These are phyloP conservation scores for Penicillium malachiteum DNA, from an alignment of 495 filamentous ascomycete species.

Conservation along the genomic window DNA sequence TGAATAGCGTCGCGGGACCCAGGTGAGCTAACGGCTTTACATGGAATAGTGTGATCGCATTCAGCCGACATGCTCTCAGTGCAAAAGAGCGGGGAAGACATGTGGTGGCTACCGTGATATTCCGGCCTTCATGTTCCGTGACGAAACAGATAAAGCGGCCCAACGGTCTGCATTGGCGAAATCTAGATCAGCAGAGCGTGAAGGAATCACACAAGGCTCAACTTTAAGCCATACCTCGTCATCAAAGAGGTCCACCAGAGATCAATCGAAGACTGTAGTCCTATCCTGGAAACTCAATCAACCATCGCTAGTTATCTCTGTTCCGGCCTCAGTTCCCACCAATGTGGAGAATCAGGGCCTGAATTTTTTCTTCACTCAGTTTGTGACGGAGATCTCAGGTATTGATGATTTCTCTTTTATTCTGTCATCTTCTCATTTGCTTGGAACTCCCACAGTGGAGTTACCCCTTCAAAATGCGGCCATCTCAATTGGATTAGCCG, in stretches of 20 bases:
- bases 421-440: not conserved
- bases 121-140: slow-evolving; percentile 19
- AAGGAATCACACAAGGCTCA: not conserved
- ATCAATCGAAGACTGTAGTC: not conserved
- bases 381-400: slow-evolving; percentile 9
- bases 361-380: slow-evolving; percentile 19
- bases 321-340: slow-evolving; percentile 9
- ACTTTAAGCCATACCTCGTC: slow-evolving; percentile 4
- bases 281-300: not conserved
- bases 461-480: slow-evolving; percentile 18
- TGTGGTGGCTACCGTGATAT: slow-evolving; percentile 28
- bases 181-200: slow-evolving; percentile 4
- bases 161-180: slow-evolving; percentile 19
- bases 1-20: not conserved
- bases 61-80: slow-evolving; percentile 26
- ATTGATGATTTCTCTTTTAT: not conserved
- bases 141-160: slow-evolving; percentile 24
- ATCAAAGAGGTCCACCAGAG: not conserved
- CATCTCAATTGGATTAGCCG: slow-evolving; percentile 25
- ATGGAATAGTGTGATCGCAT: slow-evolving; percentile 21
- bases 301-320: not conserved
- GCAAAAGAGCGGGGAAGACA: slow-evolving; percentile 20
- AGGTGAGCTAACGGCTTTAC: not conserved
- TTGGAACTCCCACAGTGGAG: slow-evolving; percentile 4
- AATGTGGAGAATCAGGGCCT: slow-evolving; percentile 19